Evolutionary conservation across 2,329 filamentous ascomycete genomes (phyloP), one percentile per base, ranked within the genome.

Genomic region (Elsinoe perseae): DNA sequence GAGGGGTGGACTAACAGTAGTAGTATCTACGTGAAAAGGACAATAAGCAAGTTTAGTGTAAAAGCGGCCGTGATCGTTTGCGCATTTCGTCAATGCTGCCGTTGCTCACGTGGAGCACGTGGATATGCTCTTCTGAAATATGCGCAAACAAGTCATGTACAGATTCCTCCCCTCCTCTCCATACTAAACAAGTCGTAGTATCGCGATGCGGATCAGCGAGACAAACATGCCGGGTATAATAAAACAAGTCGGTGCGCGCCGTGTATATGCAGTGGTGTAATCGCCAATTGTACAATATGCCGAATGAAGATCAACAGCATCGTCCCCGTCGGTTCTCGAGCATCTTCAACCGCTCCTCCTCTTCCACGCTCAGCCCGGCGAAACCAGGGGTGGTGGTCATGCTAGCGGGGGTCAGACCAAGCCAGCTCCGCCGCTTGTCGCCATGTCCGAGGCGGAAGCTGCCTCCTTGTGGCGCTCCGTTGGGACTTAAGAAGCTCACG

Each of bases 401-500:
- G 0, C 53, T 56, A 16, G 53, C 53, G 23, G 53, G 53, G 23
- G 40, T 42, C 5, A 56, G 14, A 10, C 82, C 81, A 50, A 86
- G 69, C 84, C 84, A 87, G 66, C 82, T 85, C 61, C 80, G 73
- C 61, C 83, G 73, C 71, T 85, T 85, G 66, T 85, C 82, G 1
- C 79, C 80, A 54, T 73, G 64, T 1, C 79, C 79, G 4, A 83
- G 62, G 27, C 82, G 73, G 62, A 86, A 85, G 65, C 81, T 85
- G 14, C 53, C 53, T 21, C 53, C 53, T 27, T 48, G 38, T 9
- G 42, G 32, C 7, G 7, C 48, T 12, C 53, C 53, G 18, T 36
- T 44, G 4, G 53, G 53, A 14, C 23, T 56, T 14, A 56, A 20
- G 27, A 44, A 56, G 10, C 10, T 27, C 2, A 18, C 28, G 0